These are phyloP conservation scores for Mycena polygramma DNA, from an alignment of 768 basidiomycete species.

Conservation along the genomic window DNA sequence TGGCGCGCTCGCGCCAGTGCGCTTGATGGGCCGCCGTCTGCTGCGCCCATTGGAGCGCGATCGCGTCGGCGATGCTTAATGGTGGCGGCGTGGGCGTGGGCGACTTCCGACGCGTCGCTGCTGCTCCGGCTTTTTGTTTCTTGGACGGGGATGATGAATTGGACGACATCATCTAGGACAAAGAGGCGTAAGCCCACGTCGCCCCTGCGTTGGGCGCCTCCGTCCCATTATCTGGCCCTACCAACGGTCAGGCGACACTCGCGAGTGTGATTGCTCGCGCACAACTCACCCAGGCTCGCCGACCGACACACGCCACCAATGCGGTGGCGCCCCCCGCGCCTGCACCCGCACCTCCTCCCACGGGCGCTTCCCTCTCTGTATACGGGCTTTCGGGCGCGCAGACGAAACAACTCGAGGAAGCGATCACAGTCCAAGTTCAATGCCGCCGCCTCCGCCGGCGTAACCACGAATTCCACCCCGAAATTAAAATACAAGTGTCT, in stretches of 20 bases:
- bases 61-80: slow-evolving; percentile 69
- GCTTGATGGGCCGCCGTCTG: slow-evolving; percentile 71
- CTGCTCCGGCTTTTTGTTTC: slow-evolving; percentile 39
- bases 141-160: slow-evolving; percentile 48
- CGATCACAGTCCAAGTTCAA: slow-evolving; percentile 43
- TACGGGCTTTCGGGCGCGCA: slow-evolving; percentile 84
- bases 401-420: slow-evolving; percentile 75
- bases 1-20: slow-evolving; percentile 66
- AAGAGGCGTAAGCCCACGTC: slow-evolving; percentile 54
- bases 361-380: slow-evolving; percentile 61
- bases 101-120: slow-evolving; percentile 36
- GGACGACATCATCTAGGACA: slow-evolving; percentile 55
- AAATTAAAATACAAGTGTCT: slow-evolving; percentile 30
- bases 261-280: slow-evolving; percentile 82
- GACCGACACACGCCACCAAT: slow-evolving; percentile 7
- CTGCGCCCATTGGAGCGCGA: slow-evolving; percentile 77
- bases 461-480: slow-evolving; percentile 18
- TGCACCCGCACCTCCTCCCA: background rate
- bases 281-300: slow-evolving; percentile 46
- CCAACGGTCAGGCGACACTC: slow-evolving; percentile 73
- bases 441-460: background rate
- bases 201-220: slow-evolving; percentile 63
- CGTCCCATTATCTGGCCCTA: slow-evolving; percentile 52
- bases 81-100: slow-evolving; percentile 41
- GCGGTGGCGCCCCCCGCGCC: background rate